Evolutionary conservation across 179 eudicot species (phyloP).

Genomic region (Vitellaria paradoxa): DNA sequence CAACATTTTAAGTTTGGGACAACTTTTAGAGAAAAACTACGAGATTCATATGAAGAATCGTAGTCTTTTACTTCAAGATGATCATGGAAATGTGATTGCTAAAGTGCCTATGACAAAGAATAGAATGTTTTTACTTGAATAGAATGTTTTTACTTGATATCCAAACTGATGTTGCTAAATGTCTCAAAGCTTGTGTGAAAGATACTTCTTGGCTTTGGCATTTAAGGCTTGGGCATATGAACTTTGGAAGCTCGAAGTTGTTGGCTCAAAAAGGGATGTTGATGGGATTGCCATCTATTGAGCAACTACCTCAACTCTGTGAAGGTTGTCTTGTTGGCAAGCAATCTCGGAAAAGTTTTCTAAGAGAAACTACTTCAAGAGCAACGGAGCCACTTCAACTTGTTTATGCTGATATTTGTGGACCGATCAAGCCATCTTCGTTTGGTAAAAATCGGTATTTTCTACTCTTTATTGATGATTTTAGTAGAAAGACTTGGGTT

Average conservation of each 20-base stretch:
- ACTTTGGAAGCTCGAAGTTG: background rate
- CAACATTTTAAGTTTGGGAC: conserved; percentile 17
- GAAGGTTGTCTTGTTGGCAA: conserved; percentile 6
- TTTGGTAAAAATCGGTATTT: background rate
- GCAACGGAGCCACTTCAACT: conserved; percentile 2
- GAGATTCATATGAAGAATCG: background rate
- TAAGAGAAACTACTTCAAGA: background rate
- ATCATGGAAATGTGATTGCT: background rate
- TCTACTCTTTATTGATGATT: background rate
- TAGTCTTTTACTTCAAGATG: background rate
- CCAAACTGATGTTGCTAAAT: background rate
- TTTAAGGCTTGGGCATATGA: conserved; percentile 6
- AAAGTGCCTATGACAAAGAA: conserved; percentile 4
- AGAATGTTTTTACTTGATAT: conserved; percentile 4
- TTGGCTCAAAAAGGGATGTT: background rate
- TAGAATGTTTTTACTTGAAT: background rate
- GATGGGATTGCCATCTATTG: background rate
- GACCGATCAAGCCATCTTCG: background rate
- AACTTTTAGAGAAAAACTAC: background rate
- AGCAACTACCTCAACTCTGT: background rate
- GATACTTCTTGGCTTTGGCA: background rate
- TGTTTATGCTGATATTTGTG: background rate
- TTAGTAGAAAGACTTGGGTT: background rate
- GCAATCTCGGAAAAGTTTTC: background rate
- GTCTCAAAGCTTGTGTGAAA: background rate